phyloP scores from a whole-genome alignment of 2,329 filamentous ascomycete species.

The Akanthomyces dipterigenus region DNA sequence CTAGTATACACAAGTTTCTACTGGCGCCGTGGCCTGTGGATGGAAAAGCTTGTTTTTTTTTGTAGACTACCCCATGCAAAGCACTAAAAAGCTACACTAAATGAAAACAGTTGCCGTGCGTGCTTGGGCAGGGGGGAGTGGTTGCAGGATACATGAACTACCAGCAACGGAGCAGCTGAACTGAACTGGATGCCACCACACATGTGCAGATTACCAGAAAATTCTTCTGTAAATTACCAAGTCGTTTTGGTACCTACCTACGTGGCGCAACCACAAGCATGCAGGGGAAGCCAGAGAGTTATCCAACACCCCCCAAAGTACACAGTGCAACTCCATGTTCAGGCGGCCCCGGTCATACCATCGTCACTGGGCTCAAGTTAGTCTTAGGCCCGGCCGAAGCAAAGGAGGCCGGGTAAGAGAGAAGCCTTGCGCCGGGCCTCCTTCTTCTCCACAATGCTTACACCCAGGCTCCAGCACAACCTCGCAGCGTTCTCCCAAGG shows the following conservation, averaged over 20 bases:
- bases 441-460: not conserved
- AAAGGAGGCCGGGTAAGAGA: not conserved
- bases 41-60: conserved; percentile 8
- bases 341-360: not conserved
- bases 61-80: not conserved
- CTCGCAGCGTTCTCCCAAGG: not conserved
- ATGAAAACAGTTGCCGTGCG: not conserved
- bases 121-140: not conserved
- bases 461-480: not conserved
- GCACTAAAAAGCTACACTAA: not conserved
- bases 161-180: no score
- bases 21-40: not conserved
- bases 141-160: not conserved
- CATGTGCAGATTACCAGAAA: no score
- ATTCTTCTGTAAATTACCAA: no score
- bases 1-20: not conserved
- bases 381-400: not conserved
- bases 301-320: not conserved
- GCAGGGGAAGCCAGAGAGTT: not conserved
- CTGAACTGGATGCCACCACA: no score
- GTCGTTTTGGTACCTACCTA: not conserved
- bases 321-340: not conserved
- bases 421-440: not conserved
- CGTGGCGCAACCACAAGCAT: not conserved
- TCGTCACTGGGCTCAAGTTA: not conserved